Evolutionary conservation across 139 green algal genomes (phyloP).

Genomic region (Chara braunii): DNA sequence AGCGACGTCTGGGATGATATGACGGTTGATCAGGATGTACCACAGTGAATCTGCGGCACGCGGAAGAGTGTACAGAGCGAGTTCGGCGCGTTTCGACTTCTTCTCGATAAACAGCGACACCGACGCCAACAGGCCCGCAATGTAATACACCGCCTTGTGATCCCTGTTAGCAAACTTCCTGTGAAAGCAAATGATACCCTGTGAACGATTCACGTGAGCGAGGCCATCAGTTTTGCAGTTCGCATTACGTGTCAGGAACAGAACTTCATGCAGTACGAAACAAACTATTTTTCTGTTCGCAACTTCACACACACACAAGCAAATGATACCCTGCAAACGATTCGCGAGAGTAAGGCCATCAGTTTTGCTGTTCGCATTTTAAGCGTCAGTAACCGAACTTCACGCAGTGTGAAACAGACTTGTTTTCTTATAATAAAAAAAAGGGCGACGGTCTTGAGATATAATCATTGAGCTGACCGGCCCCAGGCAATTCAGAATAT

Average conservation of each 20-base stretch:
- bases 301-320: no score
- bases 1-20: constrained; percentile 11
- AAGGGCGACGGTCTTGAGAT: no score
- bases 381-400: no score
- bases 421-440: no score
- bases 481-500: no score
- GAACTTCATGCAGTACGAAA: not conserved
- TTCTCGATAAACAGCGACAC: constrained; percentile 46
- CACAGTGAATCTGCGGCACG: constrained; percentile 41
- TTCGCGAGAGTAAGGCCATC: no score
- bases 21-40: constrained; percentile 37
- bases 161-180: constrained; percentile 15
- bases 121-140: constrained; percentile 10
- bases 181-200: constrained; percentile 21
- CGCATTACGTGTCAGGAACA: not conserved
- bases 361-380: no score
- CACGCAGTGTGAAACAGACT: no score
- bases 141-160: constrained; percentile 27
- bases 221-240: not conserved
- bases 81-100: constrained; percentile 40
- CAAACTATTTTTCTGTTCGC: not conserved
- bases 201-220: not conserved
- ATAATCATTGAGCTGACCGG: no score
- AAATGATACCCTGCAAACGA: no score
- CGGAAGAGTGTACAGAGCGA: constrained; percentile 47